Conservation (phyloP, 2,329 filamentous ascomycete species). For the Fusarium sterilihyphosum region DNA sequence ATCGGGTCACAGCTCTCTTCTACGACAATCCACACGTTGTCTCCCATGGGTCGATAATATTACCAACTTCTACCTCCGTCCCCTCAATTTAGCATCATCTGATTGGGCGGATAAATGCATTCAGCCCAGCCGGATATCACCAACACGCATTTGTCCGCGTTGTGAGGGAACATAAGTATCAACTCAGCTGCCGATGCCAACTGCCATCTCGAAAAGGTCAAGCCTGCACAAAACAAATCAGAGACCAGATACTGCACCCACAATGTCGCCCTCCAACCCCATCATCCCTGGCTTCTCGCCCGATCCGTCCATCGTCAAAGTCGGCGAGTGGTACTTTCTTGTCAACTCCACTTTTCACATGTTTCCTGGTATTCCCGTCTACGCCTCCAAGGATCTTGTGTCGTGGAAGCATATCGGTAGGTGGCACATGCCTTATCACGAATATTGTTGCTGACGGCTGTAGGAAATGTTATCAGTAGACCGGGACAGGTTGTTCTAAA, state of each 20-base stretch:
- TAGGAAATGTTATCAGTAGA: constrained; percentile 9
- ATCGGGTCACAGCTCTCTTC: too few relatives aligned
- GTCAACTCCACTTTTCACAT: constrained; percentile 23
- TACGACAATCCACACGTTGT: too few relatives aligned
- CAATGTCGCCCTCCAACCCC: constrained; percentile 12
- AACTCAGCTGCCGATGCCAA: background rate
- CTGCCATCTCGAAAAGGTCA: background rate
- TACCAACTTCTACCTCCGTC: accelerated
- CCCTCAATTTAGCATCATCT: background rate
- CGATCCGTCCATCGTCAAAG: constrained; percentile 15
- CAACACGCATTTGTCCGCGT: background rate
- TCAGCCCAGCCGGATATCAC: background rate
- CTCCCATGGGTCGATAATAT: background rate
- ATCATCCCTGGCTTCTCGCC: constrained; percentile 22
- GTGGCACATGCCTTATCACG: accelerated
- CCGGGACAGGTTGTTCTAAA: background rate
- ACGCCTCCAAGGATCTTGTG: constrained; percentile 2
- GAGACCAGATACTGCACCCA: background rate
- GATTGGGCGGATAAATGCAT: constrained; percentile 14
- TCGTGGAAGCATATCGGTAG: constrained; percentile 12
- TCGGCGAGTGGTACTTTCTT: constrained; percentile 17
- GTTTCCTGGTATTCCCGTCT: constrained; percentile 14
- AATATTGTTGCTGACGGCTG: accelerated
- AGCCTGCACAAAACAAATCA: background rate
- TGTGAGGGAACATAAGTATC: background rate